Evolutionary conservation across 306 rosid species (phyloP).

Genomic region (Cicer yamashitae): DNA sequence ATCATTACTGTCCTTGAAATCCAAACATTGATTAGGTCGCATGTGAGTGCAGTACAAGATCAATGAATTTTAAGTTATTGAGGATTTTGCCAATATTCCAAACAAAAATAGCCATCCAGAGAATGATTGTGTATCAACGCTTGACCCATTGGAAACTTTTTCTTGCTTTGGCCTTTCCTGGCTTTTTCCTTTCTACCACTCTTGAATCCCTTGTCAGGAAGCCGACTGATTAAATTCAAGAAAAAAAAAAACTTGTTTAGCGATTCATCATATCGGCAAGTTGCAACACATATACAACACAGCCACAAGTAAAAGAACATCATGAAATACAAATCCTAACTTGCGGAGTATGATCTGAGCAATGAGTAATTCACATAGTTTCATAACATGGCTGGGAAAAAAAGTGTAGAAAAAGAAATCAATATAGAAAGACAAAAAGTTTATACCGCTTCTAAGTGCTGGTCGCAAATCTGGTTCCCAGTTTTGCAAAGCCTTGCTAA

Average conservation of each 20-base stretch:
- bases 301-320: not conserved
- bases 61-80: constrained; percentile 44
- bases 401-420: constrained; percentile 9
- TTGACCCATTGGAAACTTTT: constrained; percentile 99
- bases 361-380: constrained; percentile 26
- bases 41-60: constrained; percentile 31
- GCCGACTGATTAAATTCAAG: constrained; percentile 66
- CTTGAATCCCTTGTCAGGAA: constrained; percentile 93
- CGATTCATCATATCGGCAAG: constrained; percentile 12
- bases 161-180: constrained; percentile 98
- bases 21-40: constrained; percentile 32
- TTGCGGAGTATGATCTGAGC: constrained; percentile 5
- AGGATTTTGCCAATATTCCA: constrained; percentile 42
- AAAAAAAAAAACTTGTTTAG: constrained; percentile 38
- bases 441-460: constrained; percentile 70
- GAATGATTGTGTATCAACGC: constrained; percentile 58
- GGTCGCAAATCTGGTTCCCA: constrained; percentile 98
- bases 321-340: not conserved
- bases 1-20: constrained; percentile 18
- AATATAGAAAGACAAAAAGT: constrained; percentile 5
- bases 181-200: constrained; percentile 96
- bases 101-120: constrained; percentile 31
- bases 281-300: not conserved
- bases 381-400: not conserved
- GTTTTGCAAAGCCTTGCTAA: constrained; percentile 93